Evolutionary conservation across 2,329 filamentous ascomycete species (phyloP).

Genomic region (Alternaria burnsii): DNA sequence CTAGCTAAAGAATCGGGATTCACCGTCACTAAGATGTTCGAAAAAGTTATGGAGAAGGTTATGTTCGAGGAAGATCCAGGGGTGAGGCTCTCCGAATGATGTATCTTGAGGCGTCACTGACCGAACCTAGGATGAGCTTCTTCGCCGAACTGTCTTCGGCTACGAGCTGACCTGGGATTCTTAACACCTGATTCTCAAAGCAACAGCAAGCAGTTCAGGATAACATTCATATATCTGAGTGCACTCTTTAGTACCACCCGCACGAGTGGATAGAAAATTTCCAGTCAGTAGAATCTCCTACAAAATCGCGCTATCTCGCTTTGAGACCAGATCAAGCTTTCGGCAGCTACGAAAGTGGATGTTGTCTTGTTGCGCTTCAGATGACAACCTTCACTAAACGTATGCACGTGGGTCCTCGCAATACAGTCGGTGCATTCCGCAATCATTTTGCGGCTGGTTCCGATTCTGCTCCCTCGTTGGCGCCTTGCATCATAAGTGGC

Average conservation of each 20-base stretch:
- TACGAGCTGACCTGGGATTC: conserved; percentile 73
- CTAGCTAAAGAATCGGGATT: conserved; percentile 75
- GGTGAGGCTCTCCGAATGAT: conserved; percentile 52
- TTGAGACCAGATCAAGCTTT: neutral
- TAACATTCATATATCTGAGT: too few species aligned
- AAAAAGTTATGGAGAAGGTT: conserved; percentile 82
- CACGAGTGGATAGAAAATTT: neutral
- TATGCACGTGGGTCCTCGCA: neutral
- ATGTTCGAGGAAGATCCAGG: conserved; percentile 91
- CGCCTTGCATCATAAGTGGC: neutral
- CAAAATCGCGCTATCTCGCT: neutral
- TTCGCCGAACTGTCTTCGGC: conserved; percentile 83
- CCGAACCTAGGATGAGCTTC: conserved; percentile 69
- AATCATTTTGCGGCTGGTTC: neutral
- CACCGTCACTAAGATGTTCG: conserved; percentile 78
- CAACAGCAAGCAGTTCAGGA: neutral
- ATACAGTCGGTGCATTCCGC: neutral
- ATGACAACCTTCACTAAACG: neutral
- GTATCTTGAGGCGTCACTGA: neutral
- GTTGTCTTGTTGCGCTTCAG: neutral
- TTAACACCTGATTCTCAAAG: conserved; percentile 7
- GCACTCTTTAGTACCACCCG: neutral
- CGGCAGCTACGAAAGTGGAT: neutral
- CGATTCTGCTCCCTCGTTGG: neutral
- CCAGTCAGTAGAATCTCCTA: neutral